Evolutionary conservation across 805 yeast genomes (phyloP).

Genomic region (Crinitomyces ghanaensis): DNA sequence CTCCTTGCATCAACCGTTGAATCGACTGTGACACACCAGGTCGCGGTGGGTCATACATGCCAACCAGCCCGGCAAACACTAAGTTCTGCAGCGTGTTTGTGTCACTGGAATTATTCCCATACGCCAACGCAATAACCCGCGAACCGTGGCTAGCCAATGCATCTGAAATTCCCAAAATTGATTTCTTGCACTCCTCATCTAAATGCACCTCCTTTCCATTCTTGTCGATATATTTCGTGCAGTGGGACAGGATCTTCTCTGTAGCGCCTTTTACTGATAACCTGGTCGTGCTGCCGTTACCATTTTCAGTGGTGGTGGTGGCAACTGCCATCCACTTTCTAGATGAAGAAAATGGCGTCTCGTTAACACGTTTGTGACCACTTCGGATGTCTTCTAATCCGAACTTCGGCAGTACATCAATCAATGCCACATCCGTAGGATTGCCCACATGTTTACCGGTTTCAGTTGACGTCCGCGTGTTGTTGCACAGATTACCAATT

Average conservation of each 20-base stretch:
- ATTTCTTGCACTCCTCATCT: constrained; percentile 22
- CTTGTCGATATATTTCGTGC: constrained; percentile 46
- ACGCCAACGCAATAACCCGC: constrained; percentile 75
- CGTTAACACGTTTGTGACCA: constrained; percentile 48
- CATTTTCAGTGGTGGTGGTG: constrained; percentile 45
- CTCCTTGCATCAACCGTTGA: constrained; percentile 70
- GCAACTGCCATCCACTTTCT: constrained; percentile 88
- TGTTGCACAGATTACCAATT: constrained; percentile 27
- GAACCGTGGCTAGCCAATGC: constrained; percentile 71
- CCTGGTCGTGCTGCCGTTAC: constrained; percentile 45
- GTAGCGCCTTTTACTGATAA: constrained; percentile 79
- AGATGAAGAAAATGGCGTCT: constrained; percentile 72
- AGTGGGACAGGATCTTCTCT: constrained; percentile 55
- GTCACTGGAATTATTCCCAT: constrained; percentile 28
- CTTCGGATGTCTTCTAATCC: constrained; percentile 59
- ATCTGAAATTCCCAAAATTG: constrained; percentile 47
- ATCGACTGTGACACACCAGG: constrained; percentile 71
- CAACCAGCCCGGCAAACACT: constrained; percentile 74
- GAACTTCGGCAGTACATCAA: constrained; percentile 62
- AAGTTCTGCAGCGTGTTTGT: constrained; percentile 36
- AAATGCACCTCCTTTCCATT: constrained; percentile 51
- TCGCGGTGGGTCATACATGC: constrained; percentile 98
- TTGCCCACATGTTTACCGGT: constrained; percentile 74
- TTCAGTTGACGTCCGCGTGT: constrained; percentile 29
- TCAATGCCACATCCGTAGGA: constrained; percentile 87